These are phyloP conservation scores for Candida odintsovae DNA, from an alignment of 805 yeast species.

Conservation along the genomic window DNA sequence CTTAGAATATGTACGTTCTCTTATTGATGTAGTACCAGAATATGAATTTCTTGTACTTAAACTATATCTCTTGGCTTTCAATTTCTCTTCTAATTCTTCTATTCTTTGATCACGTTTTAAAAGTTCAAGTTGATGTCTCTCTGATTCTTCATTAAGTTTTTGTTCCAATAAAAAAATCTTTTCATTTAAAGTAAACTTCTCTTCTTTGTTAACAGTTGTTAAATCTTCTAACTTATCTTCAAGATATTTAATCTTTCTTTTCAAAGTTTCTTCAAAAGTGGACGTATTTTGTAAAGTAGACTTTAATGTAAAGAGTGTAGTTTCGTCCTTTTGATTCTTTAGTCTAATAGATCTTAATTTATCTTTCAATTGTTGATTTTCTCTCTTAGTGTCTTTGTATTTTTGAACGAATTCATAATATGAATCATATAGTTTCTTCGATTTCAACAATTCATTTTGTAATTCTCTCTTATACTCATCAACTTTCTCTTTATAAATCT, in stretches of 20 bases:
- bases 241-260: constrained; percentile 17
- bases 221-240: constrained; percentile 24
- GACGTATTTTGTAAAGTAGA: constrained; percentile 7
- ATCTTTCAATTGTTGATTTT: constrained; percentile 9
- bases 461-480: constrained; percentile 26
- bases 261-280: constrained; percentile 14
- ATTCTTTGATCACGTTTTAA: constrained; percentile 22
- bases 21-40: neutral
- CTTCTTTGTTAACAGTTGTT: constrained; percentile 20
- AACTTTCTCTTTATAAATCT: constrained; percentile 7
- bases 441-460: constrained; percentile 27
- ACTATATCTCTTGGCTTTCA: constrained; percentile 1
- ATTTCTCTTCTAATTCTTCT: constrained; percentile 23
- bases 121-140: constrained; percentile 19
- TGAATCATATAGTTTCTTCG: constrained; percentile 30
- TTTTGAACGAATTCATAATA: constrained; percentile 27
- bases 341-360: constrained; percentile 15
- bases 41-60: neutral
- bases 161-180: constrained; percentile 20
- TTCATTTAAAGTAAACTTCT: constrained; percentile 25
- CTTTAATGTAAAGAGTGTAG: constrained; percentile 10
- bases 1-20: neutral
- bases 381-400: constrained; percentile 23
- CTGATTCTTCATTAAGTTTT: constrained; percentile 21
- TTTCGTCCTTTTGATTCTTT: constrained; percentile 10